Percentiles rank a stretch among this genome's conserved stretches.
Evolutionary conservation across 306 rosid species (phyloP).

Genomic region (Gleditsia sinensis): DNA sequence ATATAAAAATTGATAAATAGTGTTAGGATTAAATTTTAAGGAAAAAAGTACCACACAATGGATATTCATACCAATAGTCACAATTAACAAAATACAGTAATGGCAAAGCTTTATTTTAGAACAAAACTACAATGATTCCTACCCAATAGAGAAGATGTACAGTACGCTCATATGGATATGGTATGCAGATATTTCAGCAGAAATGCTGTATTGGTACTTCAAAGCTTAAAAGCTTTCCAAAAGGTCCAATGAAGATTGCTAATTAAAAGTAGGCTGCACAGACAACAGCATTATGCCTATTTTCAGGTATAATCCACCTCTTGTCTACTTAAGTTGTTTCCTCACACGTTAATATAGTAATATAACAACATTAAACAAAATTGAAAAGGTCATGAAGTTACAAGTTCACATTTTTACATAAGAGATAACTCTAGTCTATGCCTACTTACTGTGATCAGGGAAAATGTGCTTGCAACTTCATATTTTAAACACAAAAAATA

Average conservation of each 20-base stretch:
- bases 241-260: not conserved
- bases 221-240: too few species aligned
- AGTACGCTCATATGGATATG: too few species aligned
- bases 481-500: not conserved
- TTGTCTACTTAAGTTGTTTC: not conserved
- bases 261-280: not conserved
- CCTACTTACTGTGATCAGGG: not conserved
- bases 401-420: not conserved
- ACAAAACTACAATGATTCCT: too few species aligned
- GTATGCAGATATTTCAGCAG: too few species aligned
- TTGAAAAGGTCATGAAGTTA: not conserved
- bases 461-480: not conserved
- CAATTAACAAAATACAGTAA: not conserved
- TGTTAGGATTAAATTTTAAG: too few species aligned
- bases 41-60: not conserved
- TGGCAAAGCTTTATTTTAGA: not conserved
- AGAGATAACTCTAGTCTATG: not conserved
- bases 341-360: not conserved
- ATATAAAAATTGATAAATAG: too few species aligned
- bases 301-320: not conserved
- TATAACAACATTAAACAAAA: not conserved
- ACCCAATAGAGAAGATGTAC: too few species aligned
- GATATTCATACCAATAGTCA: not conserved
- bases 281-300: not conserved
- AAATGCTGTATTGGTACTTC: too few species aligned